Evolutionary conservation across 345 rosid genomes (phyloP), one percentile per base, ranked within the genome.

Genomic region (Psidium guajava): DNA sequence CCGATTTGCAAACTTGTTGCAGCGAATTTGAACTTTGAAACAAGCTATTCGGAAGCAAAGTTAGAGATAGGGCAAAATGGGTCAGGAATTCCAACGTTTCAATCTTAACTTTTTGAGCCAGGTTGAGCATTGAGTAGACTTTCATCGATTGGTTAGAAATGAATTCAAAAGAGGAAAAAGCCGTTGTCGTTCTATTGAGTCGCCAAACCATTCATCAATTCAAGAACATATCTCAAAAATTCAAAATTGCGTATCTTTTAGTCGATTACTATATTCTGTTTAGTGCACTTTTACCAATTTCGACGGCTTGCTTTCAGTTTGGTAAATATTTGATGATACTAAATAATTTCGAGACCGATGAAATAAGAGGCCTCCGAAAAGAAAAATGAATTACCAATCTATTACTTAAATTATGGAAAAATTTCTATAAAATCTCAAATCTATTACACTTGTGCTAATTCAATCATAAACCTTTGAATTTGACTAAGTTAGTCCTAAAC

Each of bases 391-490:
- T 1, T 32, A 32, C 32, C 21, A 69, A 69, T 69, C 21, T 69
- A 36, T 69, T 16, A 10, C 47, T 69, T 32, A 18, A 32, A 32
- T 32, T 64, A 50, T 50, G 52, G 0, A 50, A 10, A 50, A 50
- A 9, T 50, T 11, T 11, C 14, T 14, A 11, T 11, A 50, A 50
- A 50, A 11, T 50, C 52, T 0, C 4, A 3, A 11, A 50, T 11
- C 52, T 50, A 50, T 50, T 50, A 1, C 12, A 11, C 12, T 50
- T 1, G 52, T 11, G 12, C 0, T 9, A 27, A 27, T 3, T 59
- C 1, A 59, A 0, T n/a, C 0, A 0, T 58, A 27, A n/a, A 14
- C 5, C 1, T 27, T 61, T 58, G 2, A 11, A 57, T 57, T 57
- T 57, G 0, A 1, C 6, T 0, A 24, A 56, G 3, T 25, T 57